Conservation (phyloP, 208 protist species). For the Strigomonas culicis region DNA sequence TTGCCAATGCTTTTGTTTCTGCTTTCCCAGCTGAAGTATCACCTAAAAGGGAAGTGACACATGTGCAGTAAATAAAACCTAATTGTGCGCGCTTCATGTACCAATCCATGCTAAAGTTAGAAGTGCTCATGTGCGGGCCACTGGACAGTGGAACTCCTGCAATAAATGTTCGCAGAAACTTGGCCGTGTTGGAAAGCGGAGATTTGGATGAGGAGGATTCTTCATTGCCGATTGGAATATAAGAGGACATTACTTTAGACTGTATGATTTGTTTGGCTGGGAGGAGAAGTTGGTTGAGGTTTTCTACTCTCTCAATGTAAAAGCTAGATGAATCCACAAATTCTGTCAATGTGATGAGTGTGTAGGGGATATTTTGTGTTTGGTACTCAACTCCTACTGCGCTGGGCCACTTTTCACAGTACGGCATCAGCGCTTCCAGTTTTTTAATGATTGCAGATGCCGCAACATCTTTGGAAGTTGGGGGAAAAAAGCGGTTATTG, state of each 20-base stretch:
- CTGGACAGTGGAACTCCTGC: constrained; percentile 62
- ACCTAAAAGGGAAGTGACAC: constrained; percentile 63
- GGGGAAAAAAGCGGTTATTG: constrained; percentile 29
- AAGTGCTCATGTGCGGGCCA: constrained; percentile 37
- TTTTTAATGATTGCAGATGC: constrained; percentile 46
- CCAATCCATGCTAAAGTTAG: constrained; percentile 42
- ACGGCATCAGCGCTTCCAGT: constrained; percentile 39
- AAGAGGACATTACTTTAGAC: constrained; percentile 36
- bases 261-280: constrained; percentile 30
- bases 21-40: constrained; percentile 33
- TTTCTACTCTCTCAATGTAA: constrained; percentile 67
- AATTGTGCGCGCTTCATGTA: constrained; percentile 46
- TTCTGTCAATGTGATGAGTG: constrained; percentile 49
- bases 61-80: constrained; percentile 36
- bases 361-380: constrained; percentile 62
- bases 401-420: constrained; percentile 43
- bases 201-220: neutral
- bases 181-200: constrained; percentile 12
- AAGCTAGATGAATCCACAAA: constrained; percentile 72
- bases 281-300: constrained; percentile 34
- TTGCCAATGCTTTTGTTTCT: constrained; percentile 45
- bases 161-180: constrained; percentile 49
- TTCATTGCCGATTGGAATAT: constrained; percentile 14
- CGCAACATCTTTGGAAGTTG: constrained; percentile 38
- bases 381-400: constrained; percentile 63